phyloP scores from a whole-genome alignment of 441 rosid species.

The Flueggea neowawraea region DNA sequence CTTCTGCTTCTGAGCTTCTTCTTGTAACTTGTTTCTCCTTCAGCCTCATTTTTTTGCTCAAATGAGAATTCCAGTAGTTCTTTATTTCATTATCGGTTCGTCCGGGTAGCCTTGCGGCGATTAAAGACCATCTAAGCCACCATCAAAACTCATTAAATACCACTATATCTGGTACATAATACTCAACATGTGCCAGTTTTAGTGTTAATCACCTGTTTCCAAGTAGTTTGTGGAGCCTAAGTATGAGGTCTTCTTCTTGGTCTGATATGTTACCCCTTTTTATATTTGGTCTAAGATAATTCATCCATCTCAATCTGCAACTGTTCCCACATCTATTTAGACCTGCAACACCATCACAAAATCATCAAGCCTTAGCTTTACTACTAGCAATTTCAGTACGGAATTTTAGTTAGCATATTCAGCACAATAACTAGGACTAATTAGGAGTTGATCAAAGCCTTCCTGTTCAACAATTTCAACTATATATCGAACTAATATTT shows the following conservation, averaged over 20 bases:
- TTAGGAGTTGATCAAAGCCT: no score
- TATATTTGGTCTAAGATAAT: conserved; percentile 48
- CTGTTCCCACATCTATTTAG: conserved; percentile 44
- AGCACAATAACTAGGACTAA: no score
- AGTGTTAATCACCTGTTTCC: conserved; percentile 35
- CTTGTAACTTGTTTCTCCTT: conserved; percentile 16
- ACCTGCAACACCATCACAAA: conserved; percentile 16
- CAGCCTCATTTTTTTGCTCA: conserved; percentile 43
- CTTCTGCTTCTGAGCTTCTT: conserved; percentile 4
- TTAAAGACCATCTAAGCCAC: conserved; percentile 50
- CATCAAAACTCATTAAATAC: neutral
- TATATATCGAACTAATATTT: no score
- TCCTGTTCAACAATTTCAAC: no score
- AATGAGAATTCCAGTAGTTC: conserved; percentile 67
- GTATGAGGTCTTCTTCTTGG: conserved; percentile 50
- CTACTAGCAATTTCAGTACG: no score
- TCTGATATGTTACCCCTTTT: conserved; percentile 48
- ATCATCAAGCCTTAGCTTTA: no score
- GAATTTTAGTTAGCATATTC: no score
- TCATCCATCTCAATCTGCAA: conserved; percentile 50
- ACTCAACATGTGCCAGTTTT: neutral
- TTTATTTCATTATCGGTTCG: conserved; percentile 58
- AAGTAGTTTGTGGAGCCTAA: conserved; percentile 50
- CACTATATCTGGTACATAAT: neutral
- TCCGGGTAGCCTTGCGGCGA: conserved; percentile 59